A percentile compares a stretch with the other conserved stretches of the same genome.
phyloP scores from a whole-genome alignment of 306 rosid genomes.

The Rosa multiflora region DNA sequence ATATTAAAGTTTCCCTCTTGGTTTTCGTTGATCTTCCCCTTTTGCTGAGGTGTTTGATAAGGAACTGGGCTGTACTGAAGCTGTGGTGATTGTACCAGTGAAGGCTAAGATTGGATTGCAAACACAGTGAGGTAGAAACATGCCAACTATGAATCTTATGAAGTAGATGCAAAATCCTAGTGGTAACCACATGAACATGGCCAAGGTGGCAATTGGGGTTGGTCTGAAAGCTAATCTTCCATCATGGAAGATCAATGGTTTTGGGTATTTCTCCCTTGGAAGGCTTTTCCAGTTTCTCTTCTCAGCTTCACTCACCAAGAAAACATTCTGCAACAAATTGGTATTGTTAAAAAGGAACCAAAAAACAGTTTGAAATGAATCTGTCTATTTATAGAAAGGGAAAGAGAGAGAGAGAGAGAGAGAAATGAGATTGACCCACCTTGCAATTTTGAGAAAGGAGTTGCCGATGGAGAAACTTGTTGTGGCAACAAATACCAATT shows the following conservation, averaged over 20 bases:
- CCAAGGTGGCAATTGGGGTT: too few species aligned
- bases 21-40: too few species aligned
- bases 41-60: too few species aligned
- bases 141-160: too few species aligned
- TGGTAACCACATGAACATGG: too few species aligned
- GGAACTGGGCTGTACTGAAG: too few species aligned
- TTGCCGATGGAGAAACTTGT: slow-evolving; percentile 33
- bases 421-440: slow-evolving; percentile 33
- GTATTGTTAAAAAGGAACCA: background rate
- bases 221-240: slow-evolving; percentile 72
- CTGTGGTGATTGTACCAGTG: too few species aligned
- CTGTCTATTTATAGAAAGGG: background rate
- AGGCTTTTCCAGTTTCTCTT: slow-evolving; percentile 52
- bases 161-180: too few species aligned
- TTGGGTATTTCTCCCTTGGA: slow-evolving; percentile 53
- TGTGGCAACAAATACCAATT: slow-evolving; percentile 36
- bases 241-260: slow-evolving; percentile 70
- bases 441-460: slow-evolving; percentile 43
- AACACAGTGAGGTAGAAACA: too few species aligned
- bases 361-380: background rate
- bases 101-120: too few species aligned
- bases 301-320: slow-evolving; percentile 49
- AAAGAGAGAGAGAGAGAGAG: background rate
- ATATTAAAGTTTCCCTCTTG: too few species aligned
- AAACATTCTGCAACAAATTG: slow-evolving; percentile 37